phyloP scores from a whole-genome alignment of 2,329 filamentous ascomycete genomes.

The Cladosporium sp. region DNA sequence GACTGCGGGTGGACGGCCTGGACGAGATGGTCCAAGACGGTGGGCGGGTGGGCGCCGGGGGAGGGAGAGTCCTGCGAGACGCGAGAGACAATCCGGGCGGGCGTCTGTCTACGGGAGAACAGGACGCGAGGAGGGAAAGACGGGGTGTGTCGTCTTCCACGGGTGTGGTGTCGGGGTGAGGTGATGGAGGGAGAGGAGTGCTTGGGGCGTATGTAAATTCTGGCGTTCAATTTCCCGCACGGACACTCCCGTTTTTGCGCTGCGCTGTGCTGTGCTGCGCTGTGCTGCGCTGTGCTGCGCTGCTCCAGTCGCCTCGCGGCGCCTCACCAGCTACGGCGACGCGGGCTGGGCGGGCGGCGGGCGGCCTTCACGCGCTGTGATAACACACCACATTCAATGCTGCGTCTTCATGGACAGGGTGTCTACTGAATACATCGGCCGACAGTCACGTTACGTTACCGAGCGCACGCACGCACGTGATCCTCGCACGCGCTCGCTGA shows the following conservation, averaged over 20 bases:
- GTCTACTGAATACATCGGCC: no score
- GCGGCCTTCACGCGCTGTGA: no score
- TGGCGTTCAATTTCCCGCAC: background rate
- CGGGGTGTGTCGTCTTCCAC: conserved; percentile 6
- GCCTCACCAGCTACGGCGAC: no score
- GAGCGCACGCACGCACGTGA: no score
- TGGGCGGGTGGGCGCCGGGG: conserved; percentile 14
- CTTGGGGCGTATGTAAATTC: background rate
- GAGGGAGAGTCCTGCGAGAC: conserved; percentile 13
- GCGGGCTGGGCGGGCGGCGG: no score
- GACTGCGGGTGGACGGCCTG: background rate
- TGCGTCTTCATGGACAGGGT: no score
- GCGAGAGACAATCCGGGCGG: conserved; percentile 13
- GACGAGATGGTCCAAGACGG: conserved; percentile 2
- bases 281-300: background rate
- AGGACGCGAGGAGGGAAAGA: conserved; percentile 15
- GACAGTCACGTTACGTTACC: no score
- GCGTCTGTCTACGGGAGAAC: conserved; percentile 14
- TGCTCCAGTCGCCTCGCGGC: background rate
- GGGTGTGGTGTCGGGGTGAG: conserved; percentile 1
- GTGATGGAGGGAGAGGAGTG: conserved; percentile 4
- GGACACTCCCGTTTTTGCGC: background rate
- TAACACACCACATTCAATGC: no score
- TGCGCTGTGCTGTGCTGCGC: no score
- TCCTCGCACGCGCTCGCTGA: no score